Evolutionary conservation across 2,329 filamentous ascomycete species (phyloP).

Genomic region (Drechslerella dactyloides): DNA sequence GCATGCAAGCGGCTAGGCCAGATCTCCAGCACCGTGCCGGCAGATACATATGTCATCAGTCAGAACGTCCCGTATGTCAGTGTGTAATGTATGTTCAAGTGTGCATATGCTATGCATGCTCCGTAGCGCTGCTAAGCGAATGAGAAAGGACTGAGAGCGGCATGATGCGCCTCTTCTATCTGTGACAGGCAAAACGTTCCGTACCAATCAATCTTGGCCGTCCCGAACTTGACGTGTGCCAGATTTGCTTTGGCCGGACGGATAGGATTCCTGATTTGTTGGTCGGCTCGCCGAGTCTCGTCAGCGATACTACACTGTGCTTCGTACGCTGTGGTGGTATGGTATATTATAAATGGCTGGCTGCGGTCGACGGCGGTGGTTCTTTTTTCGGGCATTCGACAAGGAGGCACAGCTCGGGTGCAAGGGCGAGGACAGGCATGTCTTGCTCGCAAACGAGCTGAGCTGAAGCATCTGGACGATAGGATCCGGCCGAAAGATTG

Average conservation of each 20-base stretch:
- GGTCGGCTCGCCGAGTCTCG: not conserved
- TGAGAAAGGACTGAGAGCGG: slow-evolving; percentile 19
- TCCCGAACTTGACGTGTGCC: slow-evolving; percentile 43
- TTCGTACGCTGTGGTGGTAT: too few species aligned
- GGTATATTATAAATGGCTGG: too few species aligned
- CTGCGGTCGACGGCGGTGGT: not conserved
- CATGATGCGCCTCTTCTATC: slow-evolving; percentile 24
- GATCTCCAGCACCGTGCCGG: slow-evolving; percentile 26
- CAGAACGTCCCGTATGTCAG: too few species aligned
- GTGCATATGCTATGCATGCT: slow-evolving; percentile 2
- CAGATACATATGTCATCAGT: slow-evolving; percentile 4
- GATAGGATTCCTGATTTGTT: slow-evolving; percentile 23
- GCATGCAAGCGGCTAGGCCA: slow-evolving; percentile 31
- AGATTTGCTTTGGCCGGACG: slow-evolving; percentile 24
- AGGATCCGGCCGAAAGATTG: slow-evolving; percentile 26
- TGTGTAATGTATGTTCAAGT: too few species aligned
- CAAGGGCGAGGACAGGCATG: slow-evolving; percentile 11
- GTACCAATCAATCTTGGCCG: slow-evolving; percentile 19
- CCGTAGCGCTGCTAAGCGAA: slow-evolving; percentile 25
- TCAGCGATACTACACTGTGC: not conserved
- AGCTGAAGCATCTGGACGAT: slow-evolving; percentile 8
- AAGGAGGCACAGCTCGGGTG: slow-evolving; percentile 16
- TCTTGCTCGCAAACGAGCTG: slow-evolving; percentile 37
- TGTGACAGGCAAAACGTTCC: slow-evolving; percentile 42
- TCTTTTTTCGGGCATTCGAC: slow-evolving; percentile 2